phyloP scores from a whole-genome alignment of 495 filamentous ascomycete genomes.

The Penicillium pancosmium region DNA sequence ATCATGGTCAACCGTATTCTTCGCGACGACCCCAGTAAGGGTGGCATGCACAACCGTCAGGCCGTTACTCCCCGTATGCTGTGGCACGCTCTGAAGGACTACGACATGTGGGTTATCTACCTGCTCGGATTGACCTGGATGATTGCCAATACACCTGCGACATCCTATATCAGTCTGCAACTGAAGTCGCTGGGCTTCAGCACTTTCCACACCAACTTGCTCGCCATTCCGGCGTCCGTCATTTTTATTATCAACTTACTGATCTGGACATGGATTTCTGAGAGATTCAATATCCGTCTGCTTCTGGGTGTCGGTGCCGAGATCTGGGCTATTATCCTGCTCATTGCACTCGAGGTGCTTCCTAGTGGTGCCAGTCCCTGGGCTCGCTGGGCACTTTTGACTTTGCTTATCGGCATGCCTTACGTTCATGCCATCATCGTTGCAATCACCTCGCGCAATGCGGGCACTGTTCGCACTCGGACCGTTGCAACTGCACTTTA shows the following conservation, averaged over 20 bases:
- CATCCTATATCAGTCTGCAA: conserved; percentile 61
- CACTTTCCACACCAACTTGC: conserved; percentile 65
- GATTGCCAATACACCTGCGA: conserved; percentile 48
- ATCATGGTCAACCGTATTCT: conserved; percentile 76
- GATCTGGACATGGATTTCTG: conserved; percentile 55
- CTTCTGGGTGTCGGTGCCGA: conserved; percentile 53
- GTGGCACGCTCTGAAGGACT: conserved; percentile 53
- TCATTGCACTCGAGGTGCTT: conserved; percentile 53
- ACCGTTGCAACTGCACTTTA: conserved; percentile 67
- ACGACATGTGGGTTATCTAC: conserved; percentile 58
- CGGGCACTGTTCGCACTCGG: conserved; percentile 67
- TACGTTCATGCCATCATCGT: conserved; percentile 70
- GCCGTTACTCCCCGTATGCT: conserved; percentile 48
- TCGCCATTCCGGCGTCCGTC: conserved; percentile 64
- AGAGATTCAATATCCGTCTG: conserved; percentile 54
- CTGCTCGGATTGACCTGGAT: conserved; percentile 51
- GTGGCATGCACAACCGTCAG: conserved; percentile 65
- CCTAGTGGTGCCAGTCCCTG: conserved; percentile 46
- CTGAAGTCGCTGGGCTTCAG: conserved; percentile 61
- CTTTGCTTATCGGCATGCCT: conserved; percentile 58
- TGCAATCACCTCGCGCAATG: conserved; percentile 66
- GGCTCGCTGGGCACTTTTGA: conserved; percentile 55
- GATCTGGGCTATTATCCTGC: conserved; percentile 57
- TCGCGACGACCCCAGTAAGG: conserved; percentile 72
- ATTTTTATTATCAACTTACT: conserved; percentile 50